These are phyloP conservation scores for Fraxinus albicans DNA, from an alignment of 305 asterid species.

Conservation along the genomic window DNA sequence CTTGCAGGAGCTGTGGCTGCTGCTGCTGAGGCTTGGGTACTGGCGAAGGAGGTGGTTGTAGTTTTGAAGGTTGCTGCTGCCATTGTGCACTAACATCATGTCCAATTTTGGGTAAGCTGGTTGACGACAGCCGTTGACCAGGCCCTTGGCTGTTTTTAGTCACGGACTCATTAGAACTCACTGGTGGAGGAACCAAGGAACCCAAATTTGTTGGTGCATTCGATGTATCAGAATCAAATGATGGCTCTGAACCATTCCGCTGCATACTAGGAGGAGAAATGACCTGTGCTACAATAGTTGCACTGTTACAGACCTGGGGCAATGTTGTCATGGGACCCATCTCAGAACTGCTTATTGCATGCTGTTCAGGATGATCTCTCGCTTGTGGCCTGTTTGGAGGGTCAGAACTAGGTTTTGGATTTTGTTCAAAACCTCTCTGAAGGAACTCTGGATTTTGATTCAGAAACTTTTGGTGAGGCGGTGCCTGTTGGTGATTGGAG, in stretches of 20 bases:
- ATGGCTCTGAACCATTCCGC: conserved; percentile 52
- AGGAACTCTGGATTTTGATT: conserved; percentile 42
- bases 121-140: conserved; percentile 37
- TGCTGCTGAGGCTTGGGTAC: conserved; percentile 38
- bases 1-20: conserved; percentile 47
- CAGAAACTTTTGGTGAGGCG: conserved; percentile 38
- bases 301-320: conserved; percentile 32
- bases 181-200: conserved; percentile 38
- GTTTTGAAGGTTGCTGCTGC: conserved; percentile 46
- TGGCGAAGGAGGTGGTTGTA: conserved; percentile 48
- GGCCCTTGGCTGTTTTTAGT: conserved; percentile 39
- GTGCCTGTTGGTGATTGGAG: conserved; percentile 39
- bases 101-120: conserved; percentile 35
- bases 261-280: conserved; percentile 31
- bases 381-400: conserved; percentile 37
- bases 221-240: conserved; percentile 41
- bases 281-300: conserved; percentile 24
- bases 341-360: conserved; percentile 40
- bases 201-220: conserved; percentile 40
- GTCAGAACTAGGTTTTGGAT: conserved; percentile 40
- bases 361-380: conserved; percentile 41
- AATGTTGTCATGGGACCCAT: conserved; percentile 31
- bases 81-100: conserved; percentile 41
- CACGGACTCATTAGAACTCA: conserved; percentile 38
- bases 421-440: conserved; percentile 47